Percentiles rank a stretch among this genome's conserved stretches.
Evolutionary conservation across 129 eudicot genomes (phyloP).

Genomic region (Lactuca saligna): DNA sequence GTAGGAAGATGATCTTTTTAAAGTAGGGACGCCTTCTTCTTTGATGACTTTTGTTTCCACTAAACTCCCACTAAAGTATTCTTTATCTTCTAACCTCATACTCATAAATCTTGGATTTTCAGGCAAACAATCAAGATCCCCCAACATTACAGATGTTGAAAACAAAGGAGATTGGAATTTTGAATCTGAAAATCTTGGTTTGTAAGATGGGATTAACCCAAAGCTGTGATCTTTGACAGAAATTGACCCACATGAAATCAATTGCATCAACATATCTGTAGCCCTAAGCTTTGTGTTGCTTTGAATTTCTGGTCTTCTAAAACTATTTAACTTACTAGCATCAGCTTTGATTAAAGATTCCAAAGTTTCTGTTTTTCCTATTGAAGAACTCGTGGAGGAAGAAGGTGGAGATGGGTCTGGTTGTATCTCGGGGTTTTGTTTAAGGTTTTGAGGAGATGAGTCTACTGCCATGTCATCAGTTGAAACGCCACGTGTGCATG

Average conservation of each 20-base stretch:
- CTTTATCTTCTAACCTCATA: slow-evolving; percentile 76
- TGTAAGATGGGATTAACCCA: slow-evolving; percentile 78
- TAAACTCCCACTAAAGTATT: slow-evolving; percentile 93
- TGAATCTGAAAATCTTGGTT: slow-evolving; percentile 67
- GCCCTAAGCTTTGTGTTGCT: slow-evolving; percentile 64
- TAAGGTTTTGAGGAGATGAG: slow-evolving; percentile 34
- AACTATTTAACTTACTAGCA: slow-evolving; percentile 67
- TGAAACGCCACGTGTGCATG: slow-evolving; percentile 84
- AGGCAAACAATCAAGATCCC: slow-evolving; percentile 76
- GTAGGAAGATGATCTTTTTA: slow-evolving; percentile 80
- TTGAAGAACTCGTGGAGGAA: slow-evolving; percentile 64
- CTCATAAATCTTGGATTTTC: slow-evolving; percentile 75
- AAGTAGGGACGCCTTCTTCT: slow-evolving; percentile 52
- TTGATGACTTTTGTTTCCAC: slow-evolving; percentile 60
- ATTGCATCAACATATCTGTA: slow-evolving; percentile 73
- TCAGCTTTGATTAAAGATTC: slow-evolving; percentile 85
- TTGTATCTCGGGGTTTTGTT: slow-evolving; percentile 44
- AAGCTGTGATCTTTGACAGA: slow-evolving; percentile 90
- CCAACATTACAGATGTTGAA: slow-evolving; percentile 74
- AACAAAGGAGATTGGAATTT: slow-evolving; percentile 83
- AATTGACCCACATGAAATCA: slow-evolving; percentile 91
- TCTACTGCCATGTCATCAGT: slow-evolving; percentile 59
- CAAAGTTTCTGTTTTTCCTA: slow-evolving; percentile 71
- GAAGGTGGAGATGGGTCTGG: slow-evolving; percentile 61
- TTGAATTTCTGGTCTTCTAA: slow-evolving; percentile 53